Conservation (phyloP, 2,329 filamentous ascomycete species). For the Leptographium procerum region DNA sequence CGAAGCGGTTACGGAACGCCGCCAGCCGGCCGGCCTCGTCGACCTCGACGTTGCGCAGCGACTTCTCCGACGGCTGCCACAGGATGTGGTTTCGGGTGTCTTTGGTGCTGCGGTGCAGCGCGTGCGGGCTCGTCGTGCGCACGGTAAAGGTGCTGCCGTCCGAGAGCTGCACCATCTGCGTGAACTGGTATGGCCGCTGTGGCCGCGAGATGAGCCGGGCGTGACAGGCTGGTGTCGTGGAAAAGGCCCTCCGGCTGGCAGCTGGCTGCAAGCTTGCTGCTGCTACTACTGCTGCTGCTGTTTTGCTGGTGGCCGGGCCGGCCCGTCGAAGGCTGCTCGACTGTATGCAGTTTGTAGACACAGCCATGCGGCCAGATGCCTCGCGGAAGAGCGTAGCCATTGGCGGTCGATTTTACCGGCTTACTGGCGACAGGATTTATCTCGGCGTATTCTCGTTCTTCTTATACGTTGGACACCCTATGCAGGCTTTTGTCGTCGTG, state of each 20-base stretch:
- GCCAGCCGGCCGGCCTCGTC: conserved; percentile 87
- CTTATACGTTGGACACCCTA: not conserved
- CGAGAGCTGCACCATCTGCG: conserved; percentile 85
- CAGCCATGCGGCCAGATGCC: not conserved
- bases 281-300: too few relatives aligned
- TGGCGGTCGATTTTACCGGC: not conserved
- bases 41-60: conserved; percentile 77
- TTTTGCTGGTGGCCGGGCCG: not conserved
- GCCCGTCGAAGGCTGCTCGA: not conserved
- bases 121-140: conserved; percentile 62
- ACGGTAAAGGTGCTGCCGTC: conserved; percentile 79
- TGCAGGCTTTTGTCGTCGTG: not conserved
- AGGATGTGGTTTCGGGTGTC: conserved; percentile 81
- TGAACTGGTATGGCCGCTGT: conserved; percentile 91
- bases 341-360: not conserved
- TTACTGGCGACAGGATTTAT: too few relatives aligned
- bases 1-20: conserved; percentile 77
- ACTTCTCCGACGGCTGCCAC: conserved; percentile 80
- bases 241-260: conserved; percentile 20
- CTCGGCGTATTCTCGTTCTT: too few relatives aligned
- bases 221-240: conserved; percentile 42
- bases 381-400: not conserved
- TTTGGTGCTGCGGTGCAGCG: conserved; percentile 52
- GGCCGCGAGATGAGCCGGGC: conserved; percentile 79
- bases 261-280: not conserved